Base-by-base conservation (phyloP, 2,329 filamentous ascomycete genomes). In the Aspergillus fructus region DNA sequence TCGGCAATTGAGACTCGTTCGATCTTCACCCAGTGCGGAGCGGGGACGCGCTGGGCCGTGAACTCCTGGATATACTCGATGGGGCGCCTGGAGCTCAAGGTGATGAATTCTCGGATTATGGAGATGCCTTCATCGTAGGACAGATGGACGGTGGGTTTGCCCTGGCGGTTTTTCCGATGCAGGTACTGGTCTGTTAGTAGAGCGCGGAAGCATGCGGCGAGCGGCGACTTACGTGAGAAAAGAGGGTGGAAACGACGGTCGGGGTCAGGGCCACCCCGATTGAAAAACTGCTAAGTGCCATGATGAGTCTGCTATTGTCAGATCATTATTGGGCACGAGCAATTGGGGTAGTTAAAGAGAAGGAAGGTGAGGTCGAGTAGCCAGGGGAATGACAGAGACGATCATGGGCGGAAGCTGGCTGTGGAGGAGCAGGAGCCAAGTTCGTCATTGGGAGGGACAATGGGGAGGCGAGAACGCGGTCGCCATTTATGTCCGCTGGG, bases 1-100 rank as follows among this genome's bases (percentile, higher is more conserved):
- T 85, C 76, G 0, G 88, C 78, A 49, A 97, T 87, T 9, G 78
- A 78, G 39, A 89, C 80, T 50, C 87, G 82, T 53, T 96, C 87
- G 4, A 89, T 86, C 66, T 89, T 90, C 56, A 97, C 87, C 93
- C 93, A 97, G 65, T 86, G 85, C 1, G 94, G 93, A 57, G 89
- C 86, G 0, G 93, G 94, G 2, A 97, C 93, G 87, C 90, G 92
- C 80, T 97, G 93, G 13, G 85, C 81, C 0, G 93, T 97, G 72
- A 97, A 97, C 3, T 87, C 86, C 70, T 99, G 94, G 30, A 97
- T 77, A 62, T 97, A 92, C 75, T 99, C 94, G 66, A 99, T 89
- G 0, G 91, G 92, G 72, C 97, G 91, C 61, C 91, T 88, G 1
- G 93, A 92, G 3, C 92, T 89, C 74, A 92, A 94, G 42, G 84